Evolutionary conservation across 768 basidiomycete genomes (phyloP), one percentile per base, ranked within the genome.

Genomic region (Suillus plorans): DNA sequence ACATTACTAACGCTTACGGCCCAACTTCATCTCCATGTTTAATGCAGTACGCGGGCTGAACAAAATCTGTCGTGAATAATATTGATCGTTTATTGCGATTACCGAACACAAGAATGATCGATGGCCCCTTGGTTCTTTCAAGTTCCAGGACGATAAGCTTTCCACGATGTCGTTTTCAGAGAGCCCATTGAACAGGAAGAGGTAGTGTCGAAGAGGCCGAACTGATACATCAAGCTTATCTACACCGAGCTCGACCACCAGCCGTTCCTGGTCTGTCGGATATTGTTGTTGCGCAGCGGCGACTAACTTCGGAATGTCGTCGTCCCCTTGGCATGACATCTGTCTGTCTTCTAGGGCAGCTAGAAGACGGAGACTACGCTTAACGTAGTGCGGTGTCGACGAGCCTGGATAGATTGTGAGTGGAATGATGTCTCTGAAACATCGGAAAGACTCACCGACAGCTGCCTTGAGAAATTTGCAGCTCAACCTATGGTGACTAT

Each of bases 401-500:
- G 37, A 58, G 9, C 57, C 57, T 58, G 25, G 18, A 59, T 41
- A 41, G 0, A 59, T 41, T 3, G 57, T 59, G 16, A 25, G 25
- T 25, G 16, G 25, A 58, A 41, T 18, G 9, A 25, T 6, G 56
- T 22, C 56, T 22, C 7, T 25, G 37, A 58, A 31, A 25, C 37
- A 58, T 41, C 16, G 37, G 16, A 58, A 25, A 25, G 22, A 58
- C 37, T 39, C 12, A 8, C 57, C 57, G 16, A 58, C 57, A 39
- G 57, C 57, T 59, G 57, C 57, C 25, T 41, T 41, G 9, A 42
- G 16, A 20, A 59, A 28, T 59, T 31, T 59, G 31, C 58, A 59
- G 41, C 58, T 59, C 18, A 18, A 31, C 1, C 41, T 59, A 12
- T 59, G 58, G 18, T 59, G 41, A 8, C 41, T 42, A 28, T 42